Conservation (phyloP, 108 stramenopile genomes). For the Parietichytrium sp. region DNA sequence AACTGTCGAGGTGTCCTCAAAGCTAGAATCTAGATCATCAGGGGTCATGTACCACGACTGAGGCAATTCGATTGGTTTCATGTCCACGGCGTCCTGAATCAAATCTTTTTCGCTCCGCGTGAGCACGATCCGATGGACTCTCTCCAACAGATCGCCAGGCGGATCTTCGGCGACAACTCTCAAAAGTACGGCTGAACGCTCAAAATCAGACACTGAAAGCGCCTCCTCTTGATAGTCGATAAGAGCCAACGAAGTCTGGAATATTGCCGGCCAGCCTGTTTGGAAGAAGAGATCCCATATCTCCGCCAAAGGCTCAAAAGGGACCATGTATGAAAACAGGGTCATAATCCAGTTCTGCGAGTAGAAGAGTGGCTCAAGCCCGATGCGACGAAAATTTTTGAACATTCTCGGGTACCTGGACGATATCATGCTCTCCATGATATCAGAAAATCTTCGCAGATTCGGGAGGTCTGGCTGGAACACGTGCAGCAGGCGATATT, state of each 20-base stretch:
- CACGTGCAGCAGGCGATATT: neutral
- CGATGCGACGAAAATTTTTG: constrained; percentile 8
- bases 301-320: neutral
- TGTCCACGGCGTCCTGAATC: neutral
- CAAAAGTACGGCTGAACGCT: neutral
- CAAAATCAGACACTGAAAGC: constrained; percentile 8
- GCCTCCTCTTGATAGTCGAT: neutral
- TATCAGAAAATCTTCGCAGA: neutral
- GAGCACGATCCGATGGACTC: neutral
- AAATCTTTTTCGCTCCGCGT: neutral
- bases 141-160: neutral
- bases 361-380: neutral
- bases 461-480: constrained; percentile 7
- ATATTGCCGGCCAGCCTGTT: constrained; percentile 15
- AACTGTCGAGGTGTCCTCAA: no score
- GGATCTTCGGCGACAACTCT: neutral
- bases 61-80: no score
- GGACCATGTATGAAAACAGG: constrained; percentile 32
- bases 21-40: no score
- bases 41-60: no score
- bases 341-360: constrained; percentile 22
- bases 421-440: neutral
- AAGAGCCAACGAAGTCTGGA: neutral
- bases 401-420: neutral
- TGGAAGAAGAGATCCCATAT: constrained; percentile 39